Evolutionary conservation across 78 protist genomes (phyloP).

Genomic region (Dictyostelium purpureum): DNA sequence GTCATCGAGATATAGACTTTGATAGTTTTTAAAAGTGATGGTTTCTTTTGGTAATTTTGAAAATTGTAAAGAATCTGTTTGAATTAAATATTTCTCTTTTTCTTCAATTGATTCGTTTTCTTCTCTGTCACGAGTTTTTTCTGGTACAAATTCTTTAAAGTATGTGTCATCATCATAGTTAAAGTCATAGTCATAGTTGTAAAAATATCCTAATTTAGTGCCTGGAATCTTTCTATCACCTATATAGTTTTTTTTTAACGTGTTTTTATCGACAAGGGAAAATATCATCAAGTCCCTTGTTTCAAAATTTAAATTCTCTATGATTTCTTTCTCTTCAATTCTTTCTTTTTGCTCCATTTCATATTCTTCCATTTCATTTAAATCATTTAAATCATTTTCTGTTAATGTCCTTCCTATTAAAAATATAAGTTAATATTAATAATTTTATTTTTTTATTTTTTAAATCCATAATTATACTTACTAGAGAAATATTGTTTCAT

Average conservation of each 20-base stretch:
- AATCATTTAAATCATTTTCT: not conserved
- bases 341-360: not conserved
- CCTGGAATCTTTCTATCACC: no score
- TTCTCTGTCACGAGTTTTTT: not conserved
- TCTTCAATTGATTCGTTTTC: not conserved
- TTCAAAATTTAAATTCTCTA: no score
- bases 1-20: not conserved
- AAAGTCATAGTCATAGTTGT: not conserved
- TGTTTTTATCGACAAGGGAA: no score
- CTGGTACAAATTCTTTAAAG: not conserved
- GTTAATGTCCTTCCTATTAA: not conserved
- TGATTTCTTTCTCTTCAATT: not conserved
- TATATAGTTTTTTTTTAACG: no score
- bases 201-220: not conserved
- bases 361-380: not conserved
- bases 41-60: not conserved
- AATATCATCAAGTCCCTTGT: no score
- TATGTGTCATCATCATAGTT: not conserved
- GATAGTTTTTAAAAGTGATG: not conserved
- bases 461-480: no score
- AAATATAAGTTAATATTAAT: no score
- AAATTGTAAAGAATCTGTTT: not conserved
- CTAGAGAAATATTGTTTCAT: not conserved
- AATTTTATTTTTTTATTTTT: no score
- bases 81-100: not conserved